phyloP scores from a whole-genome alignment of 148 eudicot species.

The Nyssa sinensis region DNA sequence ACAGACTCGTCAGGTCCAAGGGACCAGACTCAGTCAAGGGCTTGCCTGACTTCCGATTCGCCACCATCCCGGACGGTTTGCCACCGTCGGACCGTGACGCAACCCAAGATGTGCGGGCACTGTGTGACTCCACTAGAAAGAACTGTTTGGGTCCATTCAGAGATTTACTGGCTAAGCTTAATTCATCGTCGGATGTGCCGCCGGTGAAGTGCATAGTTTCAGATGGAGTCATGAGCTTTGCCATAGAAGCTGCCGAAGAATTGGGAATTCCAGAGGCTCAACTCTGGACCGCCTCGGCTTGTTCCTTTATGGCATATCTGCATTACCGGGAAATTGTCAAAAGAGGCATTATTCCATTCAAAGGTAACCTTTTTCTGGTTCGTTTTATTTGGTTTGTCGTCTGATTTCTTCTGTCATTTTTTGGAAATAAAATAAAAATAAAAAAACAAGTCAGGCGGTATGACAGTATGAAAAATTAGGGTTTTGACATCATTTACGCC shows the following conservation, averaged over 20 bases:
- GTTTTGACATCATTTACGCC: too few relatives aligned
- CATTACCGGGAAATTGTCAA: conserved; percentile 22
- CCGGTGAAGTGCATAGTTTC: conserved; percentile 26
- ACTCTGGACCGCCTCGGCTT: conserved; percentile 38
- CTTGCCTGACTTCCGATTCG: conserved; percentile 34
- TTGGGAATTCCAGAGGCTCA: conserved; percentile 30
- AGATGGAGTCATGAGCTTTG: conserved; percentile 36
- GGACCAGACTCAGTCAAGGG: too few relatives aligned
- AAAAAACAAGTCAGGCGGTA: too few relatives aligned
- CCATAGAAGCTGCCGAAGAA: conserved; percentile 19
- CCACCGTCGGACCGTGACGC: conserved; percentile 23
- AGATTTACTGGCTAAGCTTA: conserved; percentile 15
- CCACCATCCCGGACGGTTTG: conserved; percentile 31
- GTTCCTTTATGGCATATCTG: conserved; percentile 27
- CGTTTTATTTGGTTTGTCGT: not conserved
- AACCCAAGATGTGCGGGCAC: conserved; percentile 18
- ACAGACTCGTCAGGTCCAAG: too few relatives aligned
- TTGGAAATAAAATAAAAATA: too few relatives aligned
- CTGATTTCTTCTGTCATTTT: not conserved
- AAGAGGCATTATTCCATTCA: conserved; percentile 30
- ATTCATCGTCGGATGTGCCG: conserved; percentile 12
- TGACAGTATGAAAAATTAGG: too few relatives aligned
- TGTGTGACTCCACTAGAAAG: conserved; percentile 13
- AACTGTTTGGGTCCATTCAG: conserved; percentile 26
- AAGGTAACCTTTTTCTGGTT: conserved; percentile 10